Percentiles rank a stretch among this genome's conserved stretches.
phyloP scores from a whole-genome alignment of 345 rosid species.

The Barbarea vulgaris region DNA sequence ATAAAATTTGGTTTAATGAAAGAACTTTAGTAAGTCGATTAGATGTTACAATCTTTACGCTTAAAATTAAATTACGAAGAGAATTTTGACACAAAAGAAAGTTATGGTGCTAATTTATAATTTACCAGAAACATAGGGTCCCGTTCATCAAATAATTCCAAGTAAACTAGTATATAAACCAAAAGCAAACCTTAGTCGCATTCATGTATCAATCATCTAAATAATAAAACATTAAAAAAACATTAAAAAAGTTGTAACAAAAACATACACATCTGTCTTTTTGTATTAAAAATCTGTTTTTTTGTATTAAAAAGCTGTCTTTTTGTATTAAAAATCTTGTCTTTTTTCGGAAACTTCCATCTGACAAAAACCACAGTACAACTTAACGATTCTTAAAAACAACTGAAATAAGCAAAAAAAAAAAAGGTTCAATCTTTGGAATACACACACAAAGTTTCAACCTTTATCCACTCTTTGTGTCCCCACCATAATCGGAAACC shows the following conservation, averaged over 20 bases:
- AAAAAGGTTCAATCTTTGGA: conserved; percentile 1
- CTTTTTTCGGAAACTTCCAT: background rate
- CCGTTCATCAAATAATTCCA: background rate
- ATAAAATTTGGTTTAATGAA: too few relatives aligned
- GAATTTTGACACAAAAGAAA: background rate
- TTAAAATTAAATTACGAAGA: too few relatives aligned
- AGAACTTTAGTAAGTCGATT: background rate
- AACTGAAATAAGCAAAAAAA: background rate
- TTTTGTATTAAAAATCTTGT: too few relatives aligned
- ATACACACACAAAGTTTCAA: conserved; percentile 2
- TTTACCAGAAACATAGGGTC: background rate
- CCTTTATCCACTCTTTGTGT: background rate
- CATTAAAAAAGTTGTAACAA: too few relatives aligned
- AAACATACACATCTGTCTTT: background rate
- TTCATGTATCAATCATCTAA: background rate
- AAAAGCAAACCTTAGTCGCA: background rate
- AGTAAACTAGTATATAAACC: background rate
- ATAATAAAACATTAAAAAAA: too few relatives aligned
- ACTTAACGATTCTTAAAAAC: background rate
- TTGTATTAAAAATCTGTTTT: background rate
- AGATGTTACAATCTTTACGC: background rate
- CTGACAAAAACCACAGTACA: background rate
- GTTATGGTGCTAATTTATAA: background rate
- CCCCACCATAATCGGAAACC: background rate
- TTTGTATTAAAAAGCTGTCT: too few relatives aligned